Percentiles rank a stretch among this genome's conserved stretches.
Evolutionary conservation across 352 stramenopile genomes (phyloP).

Genomic region (Pythium pyrilobum): DNA sequence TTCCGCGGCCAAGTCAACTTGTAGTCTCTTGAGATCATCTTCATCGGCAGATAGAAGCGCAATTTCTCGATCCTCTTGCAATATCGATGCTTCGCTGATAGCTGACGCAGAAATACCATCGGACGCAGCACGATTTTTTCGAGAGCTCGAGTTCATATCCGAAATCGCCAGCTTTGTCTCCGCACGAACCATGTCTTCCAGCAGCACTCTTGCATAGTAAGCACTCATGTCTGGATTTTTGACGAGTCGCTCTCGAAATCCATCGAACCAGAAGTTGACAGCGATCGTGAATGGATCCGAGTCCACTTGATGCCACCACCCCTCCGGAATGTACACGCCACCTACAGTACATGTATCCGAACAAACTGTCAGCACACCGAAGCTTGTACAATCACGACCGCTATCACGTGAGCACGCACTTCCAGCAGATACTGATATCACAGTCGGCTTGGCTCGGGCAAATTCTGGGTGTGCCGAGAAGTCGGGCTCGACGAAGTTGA

Average conservation of each 20-base stretch:
- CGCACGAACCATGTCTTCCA: constrained; percentile 54
- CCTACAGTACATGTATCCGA: constrained; percentile 23
- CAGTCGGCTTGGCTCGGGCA: constrained; percentile 15
- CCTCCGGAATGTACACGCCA: constrained; percentile 74
- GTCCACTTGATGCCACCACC: constrained; percentile 85
- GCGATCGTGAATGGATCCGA: constrained; percentile 71
- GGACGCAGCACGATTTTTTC: not conserved
- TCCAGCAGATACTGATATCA: constrained; percentile 39
- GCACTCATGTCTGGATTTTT: constrained; percentile 32
- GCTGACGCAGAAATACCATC: not conserved
- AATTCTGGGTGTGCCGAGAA: constrained; percentile 29
- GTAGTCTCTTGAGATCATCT: not conserved
- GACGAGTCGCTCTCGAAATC: constrained; percentile 46
- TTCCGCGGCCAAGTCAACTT: constrained; percentile 1
- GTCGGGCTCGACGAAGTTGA: constrained; percentile 44
- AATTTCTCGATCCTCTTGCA: constrained; percentile 4
- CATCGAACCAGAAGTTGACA: constrained; percentile 82
- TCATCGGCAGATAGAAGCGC: constrained; percentile 1
- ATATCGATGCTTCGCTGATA: not conserved
- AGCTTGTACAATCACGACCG: not conserved
- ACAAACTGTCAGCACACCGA: not conserved
- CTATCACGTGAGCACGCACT: constrained; percentile 20
- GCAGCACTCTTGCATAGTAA: constrained; percentile 62
- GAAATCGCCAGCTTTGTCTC: constrained; percentile 30
- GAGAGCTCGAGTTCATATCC: not conserved